Conservation (phyloP, 1,284 basidiomycete genomes). For the Ganoderma sinense region DNA sequence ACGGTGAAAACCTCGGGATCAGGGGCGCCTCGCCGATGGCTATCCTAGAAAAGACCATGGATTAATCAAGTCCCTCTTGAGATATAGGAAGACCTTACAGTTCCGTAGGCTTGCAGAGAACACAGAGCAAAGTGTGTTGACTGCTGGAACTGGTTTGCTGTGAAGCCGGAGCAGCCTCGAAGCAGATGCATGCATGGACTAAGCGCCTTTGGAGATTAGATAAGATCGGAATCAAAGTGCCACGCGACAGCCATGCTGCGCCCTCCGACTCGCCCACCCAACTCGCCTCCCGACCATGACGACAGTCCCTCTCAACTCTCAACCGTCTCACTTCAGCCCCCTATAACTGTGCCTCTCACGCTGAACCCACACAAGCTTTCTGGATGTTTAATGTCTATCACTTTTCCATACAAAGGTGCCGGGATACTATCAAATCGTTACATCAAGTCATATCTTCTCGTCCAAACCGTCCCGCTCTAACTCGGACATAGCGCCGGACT, state of each 20-base stretch:
- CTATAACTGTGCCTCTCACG: neutral
- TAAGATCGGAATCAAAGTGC: neutral
- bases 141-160: neutral
- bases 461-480: neutral
- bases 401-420: neutral
- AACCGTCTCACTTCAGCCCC: neutral
- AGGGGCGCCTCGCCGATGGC: neutral
- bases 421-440: neutral
- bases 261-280: no score
- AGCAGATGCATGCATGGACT: neutral
- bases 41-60: neutral
- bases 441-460: neutral
- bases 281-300: neutral
- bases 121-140: neutral
- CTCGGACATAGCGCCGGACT: neutral
- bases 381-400: neutral
- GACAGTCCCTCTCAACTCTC: neutral
- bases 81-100: neutral
- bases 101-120: neutral
- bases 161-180: neutral
- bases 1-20: neutral
- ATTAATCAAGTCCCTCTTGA: neutral
- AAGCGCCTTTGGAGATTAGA: neutral
- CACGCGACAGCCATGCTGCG: neutral
- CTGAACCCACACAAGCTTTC: neutral